Base-by-base conservation (phyloP, 2,329 filamentous ascomycete species). In the Ascosphaera apis region DNA sequence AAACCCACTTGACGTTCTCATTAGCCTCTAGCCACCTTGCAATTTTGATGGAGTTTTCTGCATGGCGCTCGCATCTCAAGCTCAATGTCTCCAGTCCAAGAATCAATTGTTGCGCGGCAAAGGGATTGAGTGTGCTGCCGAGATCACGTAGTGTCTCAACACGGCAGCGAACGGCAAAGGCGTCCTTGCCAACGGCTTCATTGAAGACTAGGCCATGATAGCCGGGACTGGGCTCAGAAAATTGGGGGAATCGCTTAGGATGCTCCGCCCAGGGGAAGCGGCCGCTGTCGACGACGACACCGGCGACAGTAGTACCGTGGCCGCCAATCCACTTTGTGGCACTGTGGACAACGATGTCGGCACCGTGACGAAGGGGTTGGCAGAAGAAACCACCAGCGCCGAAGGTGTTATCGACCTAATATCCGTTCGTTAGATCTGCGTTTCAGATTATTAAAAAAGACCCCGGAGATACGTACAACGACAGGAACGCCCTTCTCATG, bases 291-390 rank as follows among this genome's bases (percentile, higher is more conserved):
- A 93, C 64, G 23, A 93, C 68, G 31, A 92, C 68, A 41, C 84
- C 84, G 39, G 68, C 84, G 44, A 93, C 79, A 17, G 84, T 92
- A 30, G 84, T 91, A 41, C 84, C 86, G 56, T 95, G 86, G 31
- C 84, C 84, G 39, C 84, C 84, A 42, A 95, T 93, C 84, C 84
- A 93, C 58, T 93, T 93, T 39, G 84, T 92, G 8, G 83, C 83
- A 28, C 79, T 88, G 65, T 93, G 83, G 16, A 92, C 80, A 36
- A 93, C 76, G 41, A 93, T 92, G 52, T 93, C 84, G 43, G 80
- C 84, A 37, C 84, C 84, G 55, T 91, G 78, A 16, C 84, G 75
- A 47, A 93, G 86, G 30, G 84, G 84, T 4, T 77, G 72, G 45
- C 76, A 63, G 54, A 81, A 91, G 65, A 80, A 93, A 35, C 86